A percentile compares a stretch with the other conserved stretches of the same genome.
Conservation (phyloP, 2,329 filamentous ascomycete species). For the Botrytis tulipae region DNA sequence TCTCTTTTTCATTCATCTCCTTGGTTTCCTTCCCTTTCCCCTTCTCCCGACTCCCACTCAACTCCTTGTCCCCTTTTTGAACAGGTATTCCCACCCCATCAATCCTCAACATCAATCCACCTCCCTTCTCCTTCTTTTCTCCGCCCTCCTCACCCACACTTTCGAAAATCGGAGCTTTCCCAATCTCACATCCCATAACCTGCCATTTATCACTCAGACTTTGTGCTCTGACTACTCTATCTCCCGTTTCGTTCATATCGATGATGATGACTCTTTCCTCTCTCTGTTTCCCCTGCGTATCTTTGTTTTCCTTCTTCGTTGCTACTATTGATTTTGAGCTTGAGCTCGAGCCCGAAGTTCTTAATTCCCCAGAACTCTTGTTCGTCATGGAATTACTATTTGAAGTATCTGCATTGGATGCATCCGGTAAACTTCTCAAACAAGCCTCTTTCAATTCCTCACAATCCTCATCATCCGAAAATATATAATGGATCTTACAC, state of each 20-base stretch:
- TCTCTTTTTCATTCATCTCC: conserved; percentile 7
- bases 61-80: neutral
- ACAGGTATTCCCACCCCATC: conserved; percentile 47
- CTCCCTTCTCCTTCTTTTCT: conserved; percentile 24
- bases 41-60: conserved; percentile 15
- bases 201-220: conserved; percentile 76
- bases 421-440: conserved; percentile 36
- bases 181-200: conserved; percentile 52
- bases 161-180: conserved; percentile 61
- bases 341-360: neutral
- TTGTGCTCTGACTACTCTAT: conserved; percentile 63
- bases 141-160: conserved; percentile 44
- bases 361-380: conserved; percentile 1
- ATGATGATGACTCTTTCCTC: conserved; percentile 51
- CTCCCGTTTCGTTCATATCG: conserved; percentile 50
- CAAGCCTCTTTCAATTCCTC: conserved; percentile 69
- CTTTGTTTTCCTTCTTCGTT: conserved; percentile 11
- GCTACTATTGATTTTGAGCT: conserved; percentile 1
- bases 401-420: neutral
- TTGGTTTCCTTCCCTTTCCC: conserved; percentile 17
- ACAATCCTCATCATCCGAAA: conserved; percentile 81
- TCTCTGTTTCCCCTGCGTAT: conserved; percentile 12
- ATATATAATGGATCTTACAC: conserved; percentile 78
- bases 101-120: conserved; percentile 57
- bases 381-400: conserved; percentile 7